Evolutionary conservation across 2,329 filamentous ascomycete genomes (phyloP), one percentile per base, ranked within the genome.

Genomic region (Cercospora sojina): DNA sequence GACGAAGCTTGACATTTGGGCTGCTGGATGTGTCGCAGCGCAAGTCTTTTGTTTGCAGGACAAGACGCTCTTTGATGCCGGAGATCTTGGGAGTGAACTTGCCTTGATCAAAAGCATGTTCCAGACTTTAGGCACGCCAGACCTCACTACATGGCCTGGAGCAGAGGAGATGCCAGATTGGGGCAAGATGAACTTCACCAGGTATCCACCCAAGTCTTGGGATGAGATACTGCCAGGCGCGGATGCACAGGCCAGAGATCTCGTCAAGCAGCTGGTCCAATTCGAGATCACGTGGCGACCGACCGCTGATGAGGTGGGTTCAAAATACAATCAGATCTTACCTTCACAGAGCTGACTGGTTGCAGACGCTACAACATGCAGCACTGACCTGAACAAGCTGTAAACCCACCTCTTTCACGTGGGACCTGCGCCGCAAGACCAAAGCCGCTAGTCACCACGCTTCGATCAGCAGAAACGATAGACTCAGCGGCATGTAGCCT

Each of bases 81-180:
- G 92, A 1, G 92, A 96, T 72, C 85, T 98, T 59, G 95, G 96
- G 0, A 98, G 91, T 75, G 95, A 99, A 79, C 83, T 99, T 43
- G 91, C 92, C 0, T 83, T 99, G 59, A 94, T 99, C 64, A 85
- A 93, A 62, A 97, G 92, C 74, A 94, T 98, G 38, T 98, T 99
- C 80, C 89, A 91, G 79, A 96, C 90, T 0, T 79, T 99, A 6
- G 96, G 96, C 1, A 97, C 93, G 1, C 95, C 95, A 0, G 90
- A 90, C 53, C 79, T 84, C n/a, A 82, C 89, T 61, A 87, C 83
- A 0, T 99, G 95, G 95, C 95, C 95, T 2, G 84, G 93, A 78
- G 90, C 91, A 5, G 79, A 79, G 10, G 75, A 75, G 1, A 90
- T 96, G 74, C 90, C 91, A 0, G 95, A 97, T 18, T 99, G 96